Conservation (phyloP, 2,329 filamentous ascomycete genomes). For the Fusarium secorum region DNA sequence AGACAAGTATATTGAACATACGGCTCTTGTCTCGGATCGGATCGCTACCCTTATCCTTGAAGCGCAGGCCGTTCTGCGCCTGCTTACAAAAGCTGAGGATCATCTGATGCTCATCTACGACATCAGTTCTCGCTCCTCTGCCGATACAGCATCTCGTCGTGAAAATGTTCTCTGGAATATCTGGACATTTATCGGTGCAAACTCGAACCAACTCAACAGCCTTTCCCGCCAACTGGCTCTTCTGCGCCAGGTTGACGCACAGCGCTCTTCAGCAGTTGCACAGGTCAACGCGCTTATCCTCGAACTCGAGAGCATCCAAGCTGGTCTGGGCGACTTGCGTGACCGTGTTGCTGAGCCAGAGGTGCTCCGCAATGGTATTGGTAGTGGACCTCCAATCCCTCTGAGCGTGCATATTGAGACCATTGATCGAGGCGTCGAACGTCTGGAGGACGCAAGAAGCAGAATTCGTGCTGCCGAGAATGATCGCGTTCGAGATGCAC, state of each 20-base stretch:
- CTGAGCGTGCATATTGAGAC: slow-evolving; percentile 78
- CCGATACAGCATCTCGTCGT: slow-evolving; percentile 64
- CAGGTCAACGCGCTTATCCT: slow-evolving; percentile 76
- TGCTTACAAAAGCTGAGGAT: slow-evolving; percentile 73
- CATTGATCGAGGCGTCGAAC: slow-evolving; percentile 75
- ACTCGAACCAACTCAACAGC: slow-evolving; percentile 66
- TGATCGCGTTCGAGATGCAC: slow-evolving; percentile 61
- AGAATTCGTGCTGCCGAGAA: slow-evolving; percentile 67
- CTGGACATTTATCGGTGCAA: slow-evolving; percentile 79
- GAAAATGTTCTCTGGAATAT: slow-evolving; percentile 73
- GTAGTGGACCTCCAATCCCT: slow-evolving; percentile 55
- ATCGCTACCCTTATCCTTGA: slow-evolving; percentile 73
- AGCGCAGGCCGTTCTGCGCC: slow-evolving; percentile 71
- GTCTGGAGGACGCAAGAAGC: slow-evolving; percentile 70
- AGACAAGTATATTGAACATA: slow-evolving; percentile 79
- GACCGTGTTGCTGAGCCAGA: slow-evolving; percentile 75
- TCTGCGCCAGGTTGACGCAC: slow-evolving; percentile 69
- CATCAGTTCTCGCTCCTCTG: slow-evolving; percentile 70
- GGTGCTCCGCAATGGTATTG: slow-evolving; percentile 57
- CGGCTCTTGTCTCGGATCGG: slow-evolving; percentile 72
- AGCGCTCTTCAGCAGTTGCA: slow-evolving; percentile 70
- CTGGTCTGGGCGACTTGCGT: slow-evolving; percentile 73
- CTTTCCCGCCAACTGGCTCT: slow-evolving; percentile 70
- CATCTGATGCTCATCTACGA: slow-evolving; percentile 74
- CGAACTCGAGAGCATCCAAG: slow-evolving; percentile 76